Evolutionary conservation across 2,329 filamentous ascomycete genomes (phyloP), one percentile per base, ranked within the genome.

Genomic region (Hawksworthiomyces lignivorus): DNA sequence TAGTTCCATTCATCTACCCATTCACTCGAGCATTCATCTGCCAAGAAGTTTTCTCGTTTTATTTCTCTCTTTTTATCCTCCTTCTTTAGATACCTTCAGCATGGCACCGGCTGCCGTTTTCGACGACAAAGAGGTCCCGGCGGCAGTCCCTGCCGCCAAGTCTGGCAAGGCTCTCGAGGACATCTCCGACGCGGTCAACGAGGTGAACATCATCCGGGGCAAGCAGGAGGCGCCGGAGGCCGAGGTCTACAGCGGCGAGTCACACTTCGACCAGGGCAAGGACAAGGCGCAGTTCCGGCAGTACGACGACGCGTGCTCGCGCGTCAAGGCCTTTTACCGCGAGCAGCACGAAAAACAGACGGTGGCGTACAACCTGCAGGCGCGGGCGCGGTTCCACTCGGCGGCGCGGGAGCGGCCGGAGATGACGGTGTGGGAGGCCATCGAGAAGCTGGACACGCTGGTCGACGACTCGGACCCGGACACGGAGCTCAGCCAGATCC

Each of bases 401-500:
- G 75, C 80, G 47, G 75, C 75, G 2, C 77, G 84, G 15, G 56
- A 55, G 30, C 66, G 71, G 41, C 78, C 82, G 14, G 73, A 84
- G 61, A 87, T 94, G 84, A 83, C 81, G 48, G 73, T 94, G 60
- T 94, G 87, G 88, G 72, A 94, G 61, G 88, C 88, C 17, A 92
- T 94, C 66, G 86, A 94, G 74, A 89, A 87, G 64, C 81, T 94
- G 56, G 87, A 94, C 73, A 87, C 84, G 0, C 75, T 94, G 39
- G 84, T 94, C 61, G 88, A 95, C 65, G 85, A 94, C 64, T 88
- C 82, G 17, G 88, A 95, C 67, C 88, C 88, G 2, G 87, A 95
- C 66, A 94, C 88, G 34, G 79, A 77, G 36, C 80, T 95, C 48
- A 83, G 80, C 21, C 88, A 94, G 68, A 94, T 94, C 58, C 84